Evolutionary conservation across 2,329 filamentous ascomycete genomes (phyloP), one percentile per base, ranked within the genome.

Genomic region (Chaetomium strumarium): DNA sequence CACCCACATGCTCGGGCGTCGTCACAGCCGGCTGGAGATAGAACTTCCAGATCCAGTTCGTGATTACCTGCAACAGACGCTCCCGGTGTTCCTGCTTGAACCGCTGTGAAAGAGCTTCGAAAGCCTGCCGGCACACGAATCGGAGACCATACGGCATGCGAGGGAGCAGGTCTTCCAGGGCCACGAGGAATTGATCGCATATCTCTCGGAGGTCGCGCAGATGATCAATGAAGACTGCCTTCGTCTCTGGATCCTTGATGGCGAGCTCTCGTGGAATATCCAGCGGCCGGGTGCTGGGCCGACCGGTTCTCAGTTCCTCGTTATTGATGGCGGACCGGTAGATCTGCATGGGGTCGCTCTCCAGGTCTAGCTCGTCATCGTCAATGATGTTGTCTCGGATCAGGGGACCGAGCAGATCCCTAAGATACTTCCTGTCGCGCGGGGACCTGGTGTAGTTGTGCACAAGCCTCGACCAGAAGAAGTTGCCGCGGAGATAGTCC

Each of bases 261-360:
- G 93, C 93, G 61, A 95, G 79, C 67, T 99, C 93, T 57, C 91
- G 83, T 0, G 90, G 86, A 33, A 99, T 85, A 60, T 96, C 90
- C 13, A 89, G 82, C 33, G 84, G 87, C 57, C 93, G 81, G 46
- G 80, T 81, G 67, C 91, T 96, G 17, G 89, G 83, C 59, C 84
- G 83, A 5, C 93, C 93, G 0, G 93, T 99, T 16, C 90, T 85
- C 20, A 99, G 81, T 70, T 99, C 93, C 69, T 97, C 92, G 63
- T 99, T 96, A 72, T 95, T 97, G 72, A 99, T 95, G 13, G 90
- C 85, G 5, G 90, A 93, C 39, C 88, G 83, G 70, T 99, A 97
- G 52, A 99, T 99, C 62, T 97, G 92, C 75, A 97, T 86, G 0
- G 93, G 93, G 65, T 99, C 93, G 67, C 92, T 96, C 70, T 99